These are phyloP conservation scores for Alternaria brassicae DNA, from an alignment of 2,329 filamentous ascomycete species.

Conservation along the genomic window DNA sequence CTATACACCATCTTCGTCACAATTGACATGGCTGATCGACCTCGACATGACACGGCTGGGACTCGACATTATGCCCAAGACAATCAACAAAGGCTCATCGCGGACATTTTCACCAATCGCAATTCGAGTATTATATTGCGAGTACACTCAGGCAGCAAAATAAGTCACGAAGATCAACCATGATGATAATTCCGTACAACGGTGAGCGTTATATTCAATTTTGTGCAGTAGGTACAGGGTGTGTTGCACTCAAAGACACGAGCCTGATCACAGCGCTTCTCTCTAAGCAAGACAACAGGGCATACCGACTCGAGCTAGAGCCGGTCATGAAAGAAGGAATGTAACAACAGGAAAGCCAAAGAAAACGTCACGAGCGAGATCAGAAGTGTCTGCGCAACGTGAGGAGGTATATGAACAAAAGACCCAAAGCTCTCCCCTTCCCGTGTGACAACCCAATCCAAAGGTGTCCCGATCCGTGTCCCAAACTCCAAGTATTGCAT, in stretches of 20 bases:
- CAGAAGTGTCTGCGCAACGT: constrained; percentile 15
- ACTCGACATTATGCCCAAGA: background rate
- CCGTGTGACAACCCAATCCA: constrained; percentile 14
- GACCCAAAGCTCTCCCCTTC: constrained; percentile 18
- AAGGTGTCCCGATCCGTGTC: constrained; percentile 17
- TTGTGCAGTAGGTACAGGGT: constrained; percentile 22
- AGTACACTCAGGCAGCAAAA: background rate
- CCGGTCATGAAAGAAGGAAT: constrained; percentile 27
- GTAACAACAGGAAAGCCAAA: constrained; percentile 14
- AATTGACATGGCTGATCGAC: no score
- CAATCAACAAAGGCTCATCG: background rate
- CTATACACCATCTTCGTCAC: background rate
- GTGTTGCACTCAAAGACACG: constrained; percentile 13
- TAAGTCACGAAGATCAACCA: background rate
- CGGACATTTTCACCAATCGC: background rate
- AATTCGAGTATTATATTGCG: background rate
- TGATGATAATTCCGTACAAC: background rate
- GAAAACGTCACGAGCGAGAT: constrained; percentile 15
- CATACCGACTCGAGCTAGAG: constrained; percentile 20
- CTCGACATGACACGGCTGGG: no score
- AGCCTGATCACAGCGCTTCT: constrained; percentile 22
- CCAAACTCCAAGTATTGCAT: constrained; percentile 36
- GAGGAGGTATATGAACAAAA: constrained; percentile 26
- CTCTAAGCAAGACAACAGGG: constrained; percentile 19
- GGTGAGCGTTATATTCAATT: constrained; percentile 20